Base-by-base conservation (phyloP, 306 rosid genomes). In the Adenanthera pavonina region DNA sequence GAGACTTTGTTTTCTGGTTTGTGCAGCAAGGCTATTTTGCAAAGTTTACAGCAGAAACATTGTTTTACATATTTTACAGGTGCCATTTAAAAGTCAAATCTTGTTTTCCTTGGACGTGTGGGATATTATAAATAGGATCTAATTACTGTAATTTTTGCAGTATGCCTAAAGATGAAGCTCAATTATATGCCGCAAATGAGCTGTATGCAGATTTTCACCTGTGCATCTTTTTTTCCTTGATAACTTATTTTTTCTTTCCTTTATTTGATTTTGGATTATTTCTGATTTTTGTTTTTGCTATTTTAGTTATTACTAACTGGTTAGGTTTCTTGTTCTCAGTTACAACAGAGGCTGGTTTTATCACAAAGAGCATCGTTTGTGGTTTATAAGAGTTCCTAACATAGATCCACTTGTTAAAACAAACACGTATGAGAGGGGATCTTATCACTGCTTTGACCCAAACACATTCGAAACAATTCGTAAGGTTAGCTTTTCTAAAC, bases 1-100 rank as follows among this genome's bases (percentile, higher is more conserved):
- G 80, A 80, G 11, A 70, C 74, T 69, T 43, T 1, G 13, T 70
- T 13, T 59, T 70, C 57, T 72, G 82, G 72, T 57, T 74, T 43
- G 56, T 85, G 92, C 97, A 96, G 99, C 92, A 81, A 75, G 93
- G 94, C 25, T 92, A 91, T 79, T 94, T 92, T 73, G 66, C 92
- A 1, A 96, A 96, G 90, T 91, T 96, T 75, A 44, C 94, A 0
- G 81, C 84, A 82, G 98, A 96, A 80, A 91, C 99, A 0, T 83
- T 96, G 85, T 94, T 96, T 86, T 96, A 94, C 85, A 86, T 96
- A 87, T 96, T 96, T 83, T 96, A 93, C 95, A 96, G 99, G 99
- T 95, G 74, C 85, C 80, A 52, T 68, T 68, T 68, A 30, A 74
- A 85, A 77, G 36, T 51, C 62, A 41, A 59, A 76, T 49, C 76